Evolutionary conservation across 176 grass and related monocot genomes (phyloP), one percentile per base, ranked within the genome.

Genomic region (Phragmites australis): DNA sequence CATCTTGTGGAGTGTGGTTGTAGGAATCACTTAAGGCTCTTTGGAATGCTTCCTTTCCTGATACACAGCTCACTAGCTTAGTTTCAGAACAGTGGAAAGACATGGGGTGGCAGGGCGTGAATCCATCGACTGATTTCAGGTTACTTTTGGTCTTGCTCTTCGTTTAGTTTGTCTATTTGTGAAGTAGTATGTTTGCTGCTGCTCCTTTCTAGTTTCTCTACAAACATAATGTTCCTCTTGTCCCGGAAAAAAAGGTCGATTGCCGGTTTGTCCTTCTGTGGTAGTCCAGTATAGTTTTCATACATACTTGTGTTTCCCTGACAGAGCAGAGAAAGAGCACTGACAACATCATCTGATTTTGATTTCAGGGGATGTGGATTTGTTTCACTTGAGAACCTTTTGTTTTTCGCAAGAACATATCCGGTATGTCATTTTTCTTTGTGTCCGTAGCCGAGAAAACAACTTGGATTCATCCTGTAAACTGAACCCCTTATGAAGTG

Each of bases 71-170:
- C 40, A 82, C 76, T 41, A 56, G 88, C 64, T 61, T 97, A 72
- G 86, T 97, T 80, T 94, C 95, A 48, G 92, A 90, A 13, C 92
- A 94, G 74, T 97, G 95, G 92, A 97, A 97, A 71, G 92, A 94
- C 23, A 94, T 98, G 88, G 92, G 92, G 9, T 98, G 92, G 95
- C 95, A 94, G 83, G 92, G 90, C 26, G 60, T 82, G 56, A 93
- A 98, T 60, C 95, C 95, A 42, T 85, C 88, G 0, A 98, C 95
- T 54, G 95, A 98, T 85, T 98, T 94, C 84, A 98, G 92, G 95
- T 94, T 94, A 77, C 29, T 26, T 66, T 12, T 14, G 3, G n/a
- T 7, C 44, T 26, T 60, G 0, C 34, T 53, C 14, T 74, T 18
- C 53, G 14, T 5, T 45, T 75, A 22, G 22, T 29, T 53, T 65